A percentile compares a stretch with the other conserved stretches of the same genome.
phyloP scores from a whole-genome alignment of 2,329 filamentous ascomycete genomes.

The Rhytidhysteron rufulum region DNA sequence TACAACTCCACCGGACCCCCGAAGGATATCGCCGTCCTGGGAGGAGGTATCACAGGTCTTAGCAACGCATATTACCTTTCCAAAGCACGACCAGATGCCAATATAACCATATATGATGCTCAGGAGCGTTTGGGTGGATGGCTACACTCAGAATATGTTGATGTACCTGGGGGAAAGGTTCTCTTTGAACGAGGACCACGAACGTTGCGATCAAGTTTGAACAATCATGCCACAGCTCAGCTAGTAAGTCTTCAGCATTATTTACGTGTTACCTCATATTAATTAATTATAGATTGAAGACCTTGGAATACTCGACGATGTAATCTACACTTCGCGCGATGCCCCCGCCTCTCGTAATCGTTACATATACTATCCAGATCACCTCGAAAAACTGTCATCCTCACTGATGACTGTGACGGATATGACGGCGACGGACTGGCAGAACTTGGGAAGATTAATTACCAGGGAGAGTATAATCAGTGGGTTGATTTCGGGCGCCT shows the following conservation, averaged over 20 bases:
- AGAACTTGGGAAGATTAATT: conserved; percentile 31
- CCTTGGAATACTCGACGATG: conserved; percentile 53
- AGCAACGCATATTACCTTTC: conserved; percentile 65
- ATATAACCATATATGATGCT: conserved; percentile 79
- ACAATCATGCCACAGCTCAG: conserved; percentile 65
- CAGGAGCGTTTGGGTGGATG: conserved; percentile 72
- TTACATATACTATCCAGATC: conserved; percentile 86
- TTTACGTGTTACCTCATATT: not conserved
- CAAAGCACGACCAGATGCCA: conserved; percentile 61
- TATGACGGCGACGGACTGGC: no score
- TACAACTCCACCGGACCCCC: conserved; percentile 20
- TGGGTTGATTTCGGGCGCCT: conserved; percentile 37
- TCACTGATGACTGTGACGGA: conserved; percentile 21
- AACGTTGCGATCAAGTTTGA: conserved; percentile 59
- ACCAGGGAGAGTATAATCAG: conserved; percentile 56
- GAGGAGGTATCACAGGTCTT: conserved; percentile 51
- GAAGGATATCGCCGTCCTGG: conserved; percentile 47
- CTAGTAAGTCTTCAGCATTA: conserved; percentile 52
- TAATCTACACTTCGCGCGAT: conserved; percentile 51
- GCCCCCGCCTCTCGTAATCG: conserved; percentile 59
- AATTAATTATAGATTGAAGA: conserved; percentile 50
- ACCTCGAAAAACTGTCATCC: conserved; percentile 54
- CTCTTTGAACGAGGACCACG: conserved; percentile 82
- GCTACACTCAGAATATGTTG: conserved; percentile 65
- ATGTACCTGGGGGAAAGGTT: conserved; percentile 60